These are phyloP conservation scores for Speleostelium caveatum DNA, from an alignment of 78 protist species.

Conservation along the genomic window DNA sequence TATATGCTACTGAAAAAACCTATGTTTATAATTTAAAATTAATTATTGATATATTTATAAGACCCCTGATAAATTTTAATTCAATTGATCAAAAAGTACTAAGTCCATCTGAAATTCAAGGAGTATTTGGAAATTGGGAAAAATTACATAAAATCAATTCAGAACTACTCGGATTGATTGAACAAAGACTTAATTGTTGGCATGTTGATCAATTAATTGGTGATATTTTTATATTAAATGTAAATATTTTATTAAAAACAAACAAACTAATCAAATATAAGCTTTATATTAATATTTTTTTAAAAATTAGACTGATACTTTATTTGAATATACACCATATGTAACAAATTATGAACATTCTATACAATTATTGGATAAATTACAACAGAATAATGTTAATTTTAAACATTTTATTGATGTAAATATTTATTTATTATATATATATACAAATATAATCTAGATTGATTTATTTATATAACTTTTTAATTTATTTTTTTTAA, in stretches of 20 bases:
- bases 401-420: conserved; percentile 33
- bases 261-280: too few relatives aligned
- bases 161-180: background rate
- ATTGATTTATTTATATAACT: too few relatives aligned
- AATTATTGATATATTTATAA: conserved; percentile 26
- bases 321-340: conserved; percentile 26
- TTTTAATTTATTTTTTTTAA: too few relatives aligned
- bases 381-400: background rate
- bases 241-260: too few relatives aligned
- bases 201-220: conserved; percentile 10
- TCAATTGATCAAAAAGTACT: conserved; percentile 11
- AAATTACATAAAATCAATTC: conserved; percentile 7
- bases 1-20: conserved; percentile 11
- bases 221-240: conserved; percentile 21
- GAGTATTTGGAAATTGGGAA: conserved; percentile 48
- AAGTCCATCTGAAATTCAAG: conserved; percentile 5
- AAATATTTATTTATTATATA: too few relatives aligned
- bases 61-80: conserved; percentile 10
- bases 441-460: too few relatives aligned
- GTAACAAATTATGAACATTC: conserved; percentile 30
- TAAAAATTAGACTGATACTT: background rate
- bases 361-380: conserved; percentile 17
- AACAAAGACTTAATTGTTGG: background rate
- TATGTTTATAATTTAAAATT: conserved; percentile 41
- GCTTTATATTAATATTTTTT: background rate